Evolutionary conservation across 2,329 filamentous ascomycete species (phyloP).

Genomic region (Septoria linicola): DNA sequence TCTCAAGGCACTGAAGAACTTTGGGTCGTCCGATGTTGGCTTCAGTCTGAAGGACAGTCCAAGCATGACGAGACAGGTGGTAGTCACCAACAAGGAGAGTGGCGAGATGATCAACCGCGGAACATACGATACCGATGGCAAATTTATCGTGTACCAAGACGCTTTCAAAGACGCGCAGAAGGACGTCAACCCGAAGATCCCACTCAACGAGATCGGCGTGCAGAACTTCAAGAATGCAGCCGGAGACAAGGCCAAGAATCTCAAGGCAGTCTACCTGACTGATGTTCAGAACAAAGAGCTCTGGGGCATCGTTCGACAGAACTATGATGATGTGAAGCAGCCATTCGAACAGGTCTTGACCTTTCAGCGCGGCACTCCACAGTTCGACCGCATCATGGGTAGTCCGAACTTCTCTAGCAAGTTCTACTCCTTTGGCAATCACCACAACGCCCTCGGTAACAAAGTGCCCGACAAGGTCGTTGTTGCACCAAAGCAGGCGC

Average conservation of each 20-base stretch:
- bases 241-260: background rate
- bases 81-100: background rate
- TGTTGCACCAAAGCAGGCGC: conserved; percentile 3
- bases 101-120: background rate
- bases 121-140: conserved; percentile 1
- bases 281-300: conserved; percentile 8
- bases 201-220: conserved; percentile 10
- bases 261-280: conserved; percentile 2
- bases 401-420: conserved; percentile 10
- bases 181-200: background rate
- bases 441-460: conserved; percentile 8
- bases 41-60: background rate
- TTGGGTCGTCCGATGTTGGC: background rate
- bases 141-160: conserved; percentile 9
- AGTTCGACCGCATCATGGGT: conserved; percentile 11
- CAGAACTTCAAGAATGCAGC: background rate
- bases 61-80: background rate
- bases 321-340: conserved; percentile 8
- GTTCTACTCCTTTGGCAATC: conserved; percentile 4
- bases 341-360: conserved; percentile 1
- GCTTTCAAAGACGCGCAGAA: background rate
- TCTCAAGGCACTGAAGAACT: background rate
- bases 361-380: conserved; percentile 5
- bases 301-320: conserved; percentile 3
- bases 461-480: conserved; percentile 6